Conservation (phyloP, 2,329 filamentous ascomycete genomes). For the Exophiala lecanii-corni region DNA sequence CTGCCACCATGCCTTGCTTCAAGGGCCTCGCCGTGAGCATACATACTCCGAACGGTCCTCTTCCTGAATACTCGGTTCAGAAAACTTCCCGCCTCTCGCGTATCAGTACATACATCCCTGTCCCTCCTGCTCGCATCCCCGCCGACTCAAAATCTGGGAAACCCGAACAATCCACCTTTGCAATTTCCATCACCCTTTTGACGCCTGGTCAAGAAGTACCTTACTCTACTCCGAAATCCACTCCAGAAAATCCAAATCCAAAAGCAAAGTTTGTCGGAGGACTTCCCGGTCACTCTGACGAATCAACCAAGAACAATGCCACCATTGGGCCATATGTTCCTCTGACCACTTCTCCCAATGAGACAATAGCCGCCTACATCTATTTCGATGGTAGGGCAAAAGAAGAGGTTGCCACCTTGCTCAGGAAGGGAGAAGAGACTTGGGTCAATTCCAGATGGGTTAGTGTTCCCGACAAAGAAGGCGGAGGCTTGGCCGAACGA, state of each 20-base stretch:
- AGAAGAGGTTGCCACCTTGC: constrained; percentile 91
- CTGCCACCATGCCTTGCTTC: constrained; percentile 76
- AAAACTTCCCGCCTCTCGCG: constrained; percentile 85
- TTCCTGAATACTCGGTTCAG: constrained; percentile 91
- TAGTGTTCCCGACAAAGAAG: constrained; percentile 83
- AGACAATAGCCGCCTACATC: constrained; percentile 97
- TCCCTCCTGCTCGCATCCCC: constrained; percentile 78
- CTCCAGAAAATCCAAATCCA: constrained; percentile 70
- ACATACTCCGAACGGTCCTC: constrained; percentile 72
- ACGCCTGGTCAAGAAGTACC: constrained; percentile 84
- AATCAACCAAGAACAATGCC: constrained; percentile 51
- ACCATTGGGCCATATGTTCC: constrained; percentile 81
- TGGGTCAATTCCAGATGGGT: constrained; percentile 99
- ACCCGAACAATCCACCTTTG: constrained; percentile 91
- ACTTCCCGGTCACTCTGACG: constrained; percentile 52
- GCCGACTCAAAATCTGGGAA: constrained; percentile 61
- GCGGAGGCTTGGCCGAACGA: constrained; percentile 88
- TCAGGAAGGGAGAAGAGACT: constrained; percentile 90
- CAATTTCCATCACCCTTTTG: constrained; percentile 93
- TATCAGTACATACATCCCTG: constrained; percentile 95
- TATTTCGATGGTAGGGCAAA: constrained; percentile 96
- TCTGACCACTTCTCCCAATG: constrained; percentile 86
- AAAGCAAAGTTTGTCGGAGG: constrained; percentile 76
- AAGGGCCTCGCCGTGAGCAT: constrained; percentile 98
- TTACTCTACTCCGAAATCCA: constrained; percentile 83